Conservation (phyloP, 1,284 basidiomycete genomes). For the Pseudozyma pruni region DNA sequence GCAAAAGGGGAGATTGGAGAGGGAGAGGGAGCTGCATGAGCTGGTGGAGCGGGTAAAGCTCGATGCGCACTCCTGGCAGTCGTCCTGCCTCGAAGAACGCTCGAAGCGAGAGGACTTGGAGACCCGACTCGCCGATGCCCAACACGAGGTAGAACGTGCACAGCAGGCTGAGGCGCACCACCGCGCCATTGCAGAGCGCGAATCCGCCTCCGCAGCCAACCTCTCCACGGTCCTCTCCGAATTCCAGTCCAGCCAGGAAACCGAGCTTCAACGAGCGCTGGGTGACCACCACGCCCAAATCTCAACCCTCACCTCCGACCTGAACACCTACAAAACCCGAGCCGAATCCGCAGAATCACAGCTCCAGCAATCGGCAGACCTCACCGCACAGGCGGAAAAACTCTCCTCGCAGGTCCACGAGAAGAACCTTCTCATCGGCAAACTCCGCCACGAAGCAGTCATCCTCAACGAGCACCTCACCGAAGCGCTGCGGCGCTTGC, state of each 20-base stretch:
- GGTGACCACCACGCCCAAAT: constrained; percentile 83
- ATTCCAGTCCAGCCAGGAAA: constrained; percentile 80
- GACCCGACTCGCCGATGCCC: constrained; percentile 74
- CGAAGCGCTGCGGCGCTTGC: constrained; percentile 90
- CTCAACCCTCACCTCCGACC: constrained; percentile 75
- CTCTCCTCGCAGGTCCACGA: constrained; percentile 86
- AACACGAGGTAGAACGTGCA: constrained; percentile 66
- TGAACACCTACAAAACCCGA: constrained; percentile 86
- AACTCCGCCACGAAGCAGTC: constrained; percentile 85
- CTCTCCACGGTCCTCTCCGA: constrained; percentile 92
- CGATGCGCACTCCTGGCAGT: constrained; percentile 48
- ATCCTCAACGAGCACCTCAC: constrained; percentile 96
- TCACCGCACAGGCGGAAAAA: constrained; percentile 7
- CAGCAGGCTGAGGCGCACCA: constrained; percentile 68
- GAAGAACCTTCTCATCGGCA: constrained; percentile 89
- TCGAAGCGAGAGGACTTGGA: constrained; percentile 70
- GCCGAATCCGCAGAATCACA: constrained; percentile 81
- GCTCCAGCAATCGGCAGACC: not conserved
- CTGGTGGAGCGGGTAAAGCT: constrained; percentile 49
- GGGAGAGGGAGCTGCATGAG: constrained; percentile 52
- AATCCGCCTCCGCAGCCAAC: constrained; percentile 81
- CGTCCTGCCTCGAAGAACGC: constrained; percentile 43
- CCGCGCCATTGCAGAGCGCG: constrained; percentile 74
- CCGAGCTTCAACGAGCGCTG: constrained; percentile 76
- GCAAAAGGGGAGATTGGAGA: constrained; percentile 2